Evolutionary conservation across 164 flowering plant genomes (phyloP), one percentile per base, ranked within the genome.

Genomic region (Vitis vinifera): DNA sequence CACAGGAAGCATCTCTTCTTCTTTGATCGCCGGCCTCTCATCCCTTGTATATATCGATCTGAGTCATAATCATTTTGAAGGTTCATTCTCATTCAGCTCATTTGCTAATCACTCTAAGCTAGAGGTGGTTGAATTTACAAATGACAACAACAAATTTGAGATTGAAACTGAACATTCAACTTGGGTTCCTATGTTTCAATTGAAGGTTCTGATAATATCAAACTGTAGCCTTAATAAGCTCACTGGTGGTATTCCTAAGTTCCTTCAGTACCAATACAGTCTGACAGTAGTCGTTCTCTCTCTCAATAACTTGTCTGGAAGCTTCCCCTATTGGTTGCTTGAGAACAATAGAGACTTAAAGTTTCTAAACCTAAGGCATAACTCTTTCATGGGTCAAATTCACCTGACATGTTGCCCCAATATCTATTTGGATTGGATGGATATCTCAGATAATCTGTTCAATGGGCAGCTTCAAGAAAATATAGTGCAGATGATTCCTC

Each of bases 161-260:
- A 6, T 37, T 3, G 47, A 59, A 3, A 59, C 44, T 27, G 62
- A 59, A 11, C 19, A 27, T 27, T 13, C 62, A 27, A 17, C 8
- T 65, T 65, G 68, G 68, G 23, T 16, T 27, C 68, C 68, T 0
- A 65, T 9, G 30, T 65, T 65, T 52, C 68, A 65, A 16, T 51
- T 65, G 56, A 15, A 65, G 51, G 13, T 48, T n/a, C 47, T 65
- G 8, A n/a, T 52, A 19, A 50, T 65, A 12, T 51, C 17, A 14
- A 65, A 51, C 8, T 65, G 68, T n/a, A 51, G 27, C 57, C 55
- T 65, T 19, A 65, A 65, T 10, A 51, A 14, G 19, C 10, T 2
- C 8, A 50, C n/a, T 10, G 53, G 62, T 8, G 62, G 10, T 2
- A n/a, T 17, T 10, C 52, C 66, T 2, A 48, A 48, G 7, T 47